phyloP scores from a whole-genome alignment of 257 asterid genomes.

The Fraxinus americana region DNA sequence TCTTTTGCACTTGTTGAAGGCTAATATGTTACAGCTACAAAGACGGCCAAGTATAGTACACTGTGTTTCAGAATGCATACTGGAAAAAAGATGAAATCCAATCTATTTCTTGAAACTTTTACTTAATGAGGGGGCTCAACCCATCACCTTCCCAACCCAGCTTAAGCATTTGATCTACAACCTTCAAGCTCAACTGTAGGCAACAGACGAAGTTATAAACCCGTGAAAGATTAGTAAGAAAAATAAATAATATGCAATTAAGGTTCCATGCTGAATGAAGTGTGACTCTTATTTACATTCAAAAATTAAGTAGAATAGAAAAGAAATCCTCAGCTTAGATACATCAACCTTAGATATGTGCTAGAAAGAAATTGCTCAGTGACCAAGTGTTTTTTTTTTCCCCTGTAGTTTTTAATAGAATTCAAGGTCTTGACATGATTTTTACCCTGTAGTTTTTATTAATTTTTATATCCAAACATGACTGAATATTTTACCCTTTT shows the following conservation, averaged over 20 bases:
- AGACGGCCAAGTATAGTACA: not conserved
- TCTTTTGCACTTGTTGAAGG: slow-evolving; percentile 5
- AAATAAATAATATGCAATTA: not conserved
- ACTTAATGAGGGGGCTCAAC: slow-evolving; percentile 74
- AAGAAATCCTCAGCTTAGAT: too few species aligned
- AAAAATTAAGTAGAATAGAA: not conserved
- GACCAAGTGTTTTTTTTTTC: too few species aligned
- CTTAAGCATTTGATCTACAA: slow-evolving; percentile 95
- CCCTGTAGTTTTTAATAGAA: not conserved
- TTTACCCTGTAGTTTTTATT: not conserved
- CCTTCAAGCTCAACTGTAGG: slow-evolving; percentile 95
- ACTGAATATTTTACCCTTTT: not conserved
- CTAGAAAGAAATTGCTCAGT: too few species aligned
- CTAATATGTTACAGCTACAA: not conserved
- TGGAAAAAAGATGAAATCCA: not conserved
- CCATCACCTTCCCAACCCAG: slow-evolving; percentile 99
- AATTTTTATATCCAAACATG: too few species aligned
- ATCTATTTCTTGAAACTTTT: slow-evolving; percentile 15
- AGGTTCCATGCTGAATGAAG: not conserved
- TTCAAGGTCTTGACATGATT: not conserved
- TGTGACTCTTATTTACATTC: slow-evolving; percentile 17
- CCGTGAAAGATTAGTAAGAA: not conserved
- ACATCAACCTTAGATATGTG: not conserved
- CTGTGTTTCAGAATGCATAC: not conserved
- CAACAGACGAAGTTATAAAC: slow-evolving; percentile 7